Conservation (phyloP, 2,329 filamentous ascomycete species). For the Ascochyta pisi region DNA sequence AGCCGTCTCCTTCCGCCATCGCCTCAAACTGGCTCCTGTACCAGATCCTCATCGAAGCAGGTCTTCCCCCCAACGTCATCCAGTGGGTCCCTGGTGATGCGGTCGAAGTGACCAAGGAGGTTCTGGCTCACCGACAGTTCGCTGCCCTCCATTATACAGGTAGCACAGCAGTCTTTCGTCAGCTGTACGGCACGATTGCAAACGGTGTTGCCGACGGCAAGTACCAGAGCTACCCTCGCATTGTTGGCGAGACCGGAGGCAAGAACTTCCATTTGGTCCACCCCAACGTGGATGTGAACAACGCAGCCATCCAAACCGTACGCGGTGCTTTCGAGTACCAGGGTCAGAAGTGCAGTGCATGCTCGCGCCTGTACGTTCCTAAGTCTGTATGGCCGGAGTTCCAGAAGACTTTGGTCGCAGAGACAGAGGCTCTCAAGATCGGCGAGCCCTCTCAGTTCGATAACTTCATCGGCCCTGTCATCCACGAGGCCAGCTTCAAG, state of each 20-base stretch:
- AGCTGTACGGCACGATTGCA: slow-evolving; percentile 86
- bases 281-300: slow-evolving; percentile 75
- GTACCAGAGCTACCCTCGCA: slow-evolving; percentile 84
- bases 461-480: slow-evolving; percentile 88
- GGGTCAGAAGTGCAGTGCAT: slow-evolving; percentile 90
- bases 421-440: slow-evolving; percentile 73
- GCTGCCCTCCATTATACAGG: slow-evolving; percentile 95
- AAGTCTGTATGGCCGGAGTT: slow-evolving; percentile 77
- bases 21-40: slow-evolving; percentile 92
- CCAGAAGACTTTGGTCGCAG: slow-evolving; percentile 69
- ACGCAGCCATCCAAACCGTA: slow-evolving; percentile 81
- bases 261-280: slow-evolving; percentile 94
- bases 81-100: slow-evolving; percentile 93
- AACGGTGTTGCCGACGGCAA: slow-evolving; percentile 79
- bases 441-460: slow-evolving; percentile 73
- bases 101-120: slow-evolving; percentile 78
- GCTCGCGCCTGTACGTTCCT: slow-evolving; percentile 79
- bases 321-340: slow-evolving; percentile 90
- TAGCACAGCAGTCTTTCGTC: slow-evolving; percentile 88
- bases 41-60: slow-evolving; percentile 88
- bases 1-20: slow-evolving; percentile 88
- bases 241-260: slow-evolving; percentile 89
- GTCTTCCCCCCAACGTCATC: slow-evolving; percentile 86
- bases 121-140: slow-evolving; percentile 79
- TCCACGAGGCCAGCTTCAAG: slow-evolving; percentile 81